Evolutionary conservation across 345 rosid genomes (phyloP), one percentile per base, ranked within the genome.

Genomic region (Salix udensis): DNA sequence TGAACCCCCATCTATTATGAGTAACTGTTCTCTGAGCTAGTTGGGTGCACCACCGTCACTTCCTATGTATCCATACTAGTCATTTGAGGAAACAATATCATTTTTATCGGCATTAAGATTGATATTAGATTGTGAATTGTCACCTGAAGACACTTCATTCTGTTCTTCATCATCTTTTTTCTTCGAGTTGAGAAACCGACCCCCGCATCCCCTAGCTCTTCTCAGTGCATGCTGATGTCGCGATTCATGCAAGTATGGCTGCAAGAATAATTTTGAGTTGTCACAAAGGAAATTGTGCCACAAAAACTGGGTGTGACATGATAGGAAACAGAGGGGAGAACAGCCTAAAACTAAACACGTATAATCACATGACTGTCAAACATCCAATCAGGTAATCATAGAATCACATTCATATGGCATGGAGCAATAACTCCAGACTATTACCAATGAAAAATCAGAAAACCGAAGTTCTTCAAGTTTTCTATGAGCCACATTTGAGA

Each of bases 201-300:
- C 99, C 14, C 99, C 97, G 77, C 89, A 86, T 82, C 99, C 99
- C 81, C 99, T 91, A 24, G 97, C 98, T 76, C 99, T 85, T 89
- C 84, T 88, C 69, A 96, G 78, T 5, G 99, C 99, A 87, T 96
- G 99, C 78, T 86, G 85, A 88, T 96, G 98, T 2, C 99, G 93
- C 73, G 99, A 96, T 78, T 96, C 99, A 68, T 96, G 99, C 88
- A 96, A 81, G 80, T 96, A 96, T 23, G 99, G 98, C 99, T 96
- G 91, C 87, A 76, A 66, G 40, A 76, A 70, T 71, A 64, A 13
- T 55, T 36, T 61, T 10, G 23, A 77, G 80, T 10, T 34, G 21
- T 75, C 72, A 58, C 12, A 15, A 21, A 58, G 16, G 68, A 19
- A 1, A 50, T 7, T 12, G 30, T 37, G 71, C 39, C 7, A 53